Evolutionary conservation across 495 filamentous ascomycete genomes (phyloP), one percentile per base, ranked within the genome.

Genomic region (Penicillium paxilli): DNA sequence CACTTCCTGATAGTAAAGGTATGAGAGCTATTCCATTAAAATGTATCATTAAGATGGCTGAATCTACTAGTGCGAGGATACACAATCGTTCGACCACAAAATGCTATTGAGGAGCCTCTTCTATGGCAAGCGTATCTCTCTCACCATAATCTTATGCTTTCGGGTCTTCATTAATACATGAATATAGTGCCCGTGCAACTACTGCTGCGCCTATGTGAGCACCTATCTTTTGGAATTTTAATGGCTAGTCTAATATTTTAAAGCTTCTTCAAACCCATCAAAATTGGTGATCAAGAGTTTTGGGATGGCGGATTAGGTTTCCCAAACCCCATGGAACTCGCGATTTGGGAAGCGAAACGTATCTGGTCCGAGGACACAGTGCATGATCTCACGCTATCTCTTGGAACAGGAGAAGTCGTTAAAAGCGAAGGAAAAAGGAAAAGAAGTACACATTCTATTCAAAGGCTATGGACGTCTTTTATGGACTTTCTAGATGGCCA

Each of bases 271-370:
- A 59, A 48, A 30, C 57, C 49, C 2, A 52, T 64, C 21, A 52
- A 46, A 12, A 57, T 64, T 7, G 44, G 24, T 26, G 30, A 41
- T 23, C 60, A 59, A 38, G 62, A 64, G 25, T 71, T 66, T 54
- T 57, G 65, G 60, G 69, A 74, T 57, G 62, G 66, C 17, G 65
- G 60, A 10, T 47, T 74, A 21, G 55, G 49, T 17, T 58, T 72
- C 33, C 72, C 71, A 38, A 70, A 71, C 48, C 68, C 64, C 0
- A 46, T 69, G 21, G 60, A 70, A 26, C 44, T 75, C 20, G 66
- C 66, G 20, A 40, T 67, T 16, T 58, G 57, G 58, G 70, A 75
- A 49, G 47, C 52, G 24, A 40, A 20, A 22, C 33, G 45, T 7
- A 51, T 70, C 9, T 69, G 62, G 59, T 54, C 55, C 2, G 57